Base-by-base conservation (phyloP, 257 asterid species). In the Solanum ahanhuiri region DNA sequence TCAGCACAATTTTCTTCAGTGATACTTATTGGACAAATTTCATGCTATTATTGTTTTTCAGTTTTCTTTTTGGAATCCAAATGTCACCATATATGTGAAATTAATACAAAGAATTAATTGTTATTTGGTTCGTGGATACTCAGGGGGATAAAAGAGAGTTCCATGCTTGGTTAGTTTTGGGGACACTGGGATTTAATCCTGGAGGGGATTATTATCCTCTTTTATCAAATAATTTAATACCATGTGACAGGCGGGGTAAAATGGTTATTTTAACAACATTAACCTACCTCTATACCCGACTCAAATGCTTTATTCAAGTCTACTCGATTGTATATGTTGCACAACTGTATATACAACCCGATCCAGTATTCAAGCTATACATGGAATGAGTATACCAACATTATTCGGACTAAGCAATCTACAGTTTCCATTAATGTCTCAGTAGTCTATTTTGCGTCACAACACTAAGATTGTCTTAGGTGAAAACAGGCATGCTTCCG, bases 401-500 rank as follows among this genome's bases (percentile, higher is more conserved):
- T 25, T 43, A 41, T 41, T 54, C 0, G 63, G 63, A 79, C 20
- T 45, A 79, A 17, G 84, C 84, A 43, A 25, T 79, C 66, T 45
- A 12, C 39, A 79, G 10, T 79, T 79, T 79, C 41, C 66, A 79
- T 45, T 79, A 45, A 4, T 79, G 84, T 51, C 64, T 35, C 60
- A 35, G 17, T 33, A 60, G 67, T 33, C n/a, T 25, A 66, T 33
- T n/a, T 51, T 45, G 39, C 3, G 83, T 69, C 64, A 35, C 25
- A 37, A 28, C 79, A 66, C 89, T 91, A 91, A 91, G 88, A 87
- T 87, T 86, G 86, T 88, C 83, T 77, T 91, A 96, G 99, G 99
- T 95, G 90, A 96, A 96, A 93, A 94, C 99, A 31, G 99, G 99
- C 75, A 96, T 96, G 99, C 97, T 95, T 69, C 98, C 99, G 75